Percentiles rank a stretch among this genome's conserved stretches.
These are phyloP conservation scores for Phytophthora pistaciae DNA, from an alignment of 352 stramenopile species.

Conservation along the genomic window DNA sequence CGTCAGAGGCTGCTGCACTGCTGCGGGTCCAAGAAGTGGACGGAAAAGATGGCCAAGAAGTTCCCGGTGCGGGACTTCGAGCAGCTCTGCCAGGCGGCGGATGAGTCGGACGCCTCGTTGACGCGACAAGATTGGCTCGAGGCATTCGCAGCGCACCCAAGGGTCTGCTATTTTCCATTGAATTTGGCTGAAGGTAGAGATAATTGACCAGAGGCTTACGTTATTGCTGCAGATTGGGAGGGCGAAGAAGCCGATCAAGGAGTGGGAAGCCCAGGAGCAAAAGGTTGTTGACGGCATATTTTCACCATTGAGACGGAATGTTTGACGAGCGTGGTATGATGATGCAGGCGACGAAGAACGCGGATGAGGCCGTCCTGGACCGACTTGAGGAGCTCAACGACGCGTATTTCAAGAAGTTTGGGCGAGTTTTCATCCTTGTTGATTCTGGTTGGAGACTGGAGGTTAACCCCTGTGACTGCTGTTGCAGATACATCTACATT, in stretches of 20 bases:
- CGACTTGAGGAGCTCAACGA: conserved; percentile 73
- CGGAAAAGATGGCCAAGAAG: conserved; percentile 41
- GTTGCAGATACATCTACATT: conserved; percentile 79
- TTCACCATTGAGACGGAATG: neutral
- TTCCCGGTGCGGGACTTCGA: conserved; percentile 56
- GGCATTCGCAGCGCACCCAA: conserved; percentile 73
- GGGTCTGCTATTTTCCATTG: conserved; percentile 34
- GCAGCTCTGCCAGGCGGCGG: conserved; percentile 49
- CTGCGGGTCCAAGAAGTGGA: conserved; percentile 69
- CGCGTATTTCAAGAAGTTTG: conserved; percentile 75
- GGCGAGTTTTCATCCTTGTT: conserved; percentile 34
- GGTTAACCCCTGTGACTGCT: neutral
- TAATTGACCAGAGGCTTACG: neutral
- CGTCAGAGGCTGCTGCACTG: conserved; percentile 63
- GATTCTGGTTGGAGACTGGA: neutral
- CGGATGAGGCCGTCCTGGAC: conserved; percentile 57
- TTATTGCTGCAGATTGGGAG: conserved; percentile 60
- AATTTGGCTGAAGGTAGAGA: neutral
- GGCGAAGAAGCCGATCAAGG: conserved; percentile 68
- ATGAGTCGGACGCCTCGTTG: conserved; percentile 51
- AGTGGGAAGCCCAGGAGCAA: conserved; percentile 84
- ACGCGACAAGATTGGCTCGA: conserved; percentile 70
- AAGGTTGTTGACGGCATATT: conserved; percentile 29
- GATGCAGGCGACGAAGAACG: conserved; percentile 61
- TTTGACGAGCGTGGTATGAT: neutral